These are phyloP conservation scores for Arthromyces matolae DNA, from an alignment of 768 basidiomycete species.

Conservation along the genomic window DNA sequence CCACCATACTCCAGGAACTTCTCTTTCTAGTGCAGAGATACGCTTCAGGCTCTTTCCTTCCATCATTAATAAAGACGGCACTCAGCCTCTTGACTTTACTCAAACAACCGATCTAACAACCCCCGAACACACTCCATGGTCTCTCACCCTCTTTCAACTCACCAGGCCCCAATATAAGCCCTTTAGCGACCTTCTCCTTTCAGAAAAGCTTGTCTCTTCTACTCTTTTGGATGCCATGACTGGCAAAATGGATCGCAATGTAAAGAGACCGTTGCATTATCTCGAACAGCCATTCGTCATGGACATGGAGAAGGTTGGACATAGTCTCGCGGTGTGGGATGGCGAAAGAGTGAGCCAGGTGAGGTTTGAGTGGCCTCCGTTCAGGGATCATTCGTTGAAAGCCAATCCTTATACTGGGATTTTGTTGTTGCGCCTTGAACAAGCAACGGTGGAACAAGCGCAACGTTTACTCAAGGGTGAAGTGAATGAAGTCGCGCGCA, in stretches of 20 bases:
- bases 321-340: not conserved
- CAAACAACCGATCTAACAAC: not conserved
- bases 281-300: slow-evolving; percentile 5
- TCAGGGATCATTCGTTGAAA: not conserved
- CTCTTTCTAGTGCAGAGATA: not conserved
- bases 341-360: not conserved
- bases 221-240: not conserved
- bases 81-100: not conserved
- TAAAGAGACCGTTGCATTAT: not conserved
- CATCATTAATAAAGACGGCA: too few species aligned
- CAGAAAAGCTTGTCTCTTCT: not conserved
- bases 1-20: not conserved
- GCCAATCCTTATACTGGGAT: not conserved
- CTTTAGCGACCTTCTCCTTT: not conserved
- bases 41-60: slow-evolving; percentile 4
- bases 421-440: slow-evolving; percentile 7
- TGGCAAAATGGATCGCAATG: not conserved
- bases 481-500: too few species aligned
- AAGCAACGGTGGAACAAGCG: slow-evolving; percentile 2
- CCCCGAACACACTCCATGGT: not conserved
- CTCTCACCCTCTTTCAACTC: not conserved
- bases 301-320: not conserved
- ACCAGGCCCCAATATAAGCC: not conserved
- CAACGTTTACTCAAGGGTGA: too few species aligned
- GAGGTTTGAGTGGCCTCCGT: not conserved